A percentile compares a stretch with the other conserved stretches of the same genome.
Conservation (phyloP, 345 rosid species). For the Gossypium raimondii region DNA sequence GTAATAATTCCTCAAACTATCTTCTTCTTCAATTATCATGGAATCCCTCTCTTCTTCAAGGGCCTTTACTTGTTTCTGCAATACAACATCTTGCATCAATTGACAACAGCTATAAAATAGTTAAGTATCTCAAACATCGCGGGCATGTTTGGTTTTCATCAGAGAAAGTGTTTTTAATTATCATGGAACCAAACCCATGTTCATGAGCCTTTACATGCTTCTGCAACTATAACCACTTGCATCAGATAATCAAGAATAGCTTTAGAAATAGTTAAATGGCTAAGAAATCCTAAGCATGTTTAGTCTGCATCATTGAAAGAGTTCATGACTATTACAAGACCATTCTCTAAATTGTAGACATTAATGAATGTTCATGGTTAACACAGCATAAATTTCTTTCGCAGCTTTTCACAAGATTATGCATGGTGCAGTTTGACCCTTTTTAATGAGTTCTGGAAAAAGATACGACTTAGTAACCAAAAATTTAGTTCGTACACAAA, state of each 20-base stretch:
- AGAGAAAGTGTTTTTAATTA: background rate
- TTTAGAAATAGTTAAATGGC: background rate
- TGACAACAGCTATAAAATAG: background rate
- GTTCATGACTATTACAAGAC: background rate
- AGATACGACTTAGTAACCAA: background rate
- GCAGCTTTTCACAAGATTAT: background rate
- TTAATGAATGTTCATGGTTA: background rate
- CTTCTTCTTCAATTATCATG: conserved; percentile 90
- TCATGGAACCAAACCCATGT: conserved; percentile 40
- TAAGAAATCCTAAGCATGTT: background rate
- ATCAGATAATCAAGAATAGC: conserved; percentile 11
- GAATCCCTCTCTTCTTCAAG: conserved; percentile 88
- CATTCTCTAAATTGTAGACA: background rate
- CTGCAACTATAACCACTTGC: conserved; percentile 35
- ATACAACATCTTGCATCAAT: conserved; percentile 19
- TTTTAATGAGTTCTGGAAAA: background rate
- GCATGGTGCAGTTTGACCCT: background rate
- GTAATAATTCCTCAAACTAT: conserved; percentile 72
- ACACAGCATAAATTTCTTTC: background rate
- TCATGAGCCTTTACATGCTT: conserved; percentile 49
- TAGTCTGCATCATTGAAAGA: background rate
- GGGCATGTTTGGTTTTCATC: background rate
- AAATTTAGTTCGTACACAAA: background rate
- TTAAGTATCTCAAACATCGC: background rate
- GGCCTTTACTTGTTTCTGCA: conserved; percentile 69